Evolutionary conservation across 495 filamentous ascomycete species (phyloP).

Genomic region (Thozetella sp.): DNA sequence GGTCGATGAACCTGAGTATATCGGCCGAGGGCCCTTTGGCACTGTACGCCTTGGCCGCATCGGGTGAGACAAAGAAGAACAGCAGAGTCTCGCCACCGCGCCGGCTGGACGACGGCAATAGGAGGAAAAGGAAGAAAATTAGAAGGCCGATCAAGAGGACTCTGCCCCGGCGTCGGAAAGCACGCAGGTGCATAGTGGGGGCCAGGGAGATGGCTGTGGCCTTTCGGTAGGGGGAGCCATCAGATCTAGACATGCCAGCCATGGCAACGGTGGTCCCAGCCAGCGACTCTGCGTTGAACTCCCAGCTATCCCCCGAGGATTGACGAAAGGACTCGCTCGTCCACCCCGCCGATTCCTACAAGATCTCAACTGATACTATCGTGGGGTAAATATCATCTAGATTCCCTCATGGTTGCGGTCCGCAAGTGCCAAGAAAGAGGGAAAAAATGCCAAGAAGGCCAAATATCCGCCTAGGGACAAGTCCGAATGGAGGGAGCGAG

Average conservation of each 20-base stretch:
- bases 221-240: slow-evolving; percentile 18
- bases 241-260: not conserved
- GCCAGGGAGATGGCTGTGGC: slow-evolving; percentile 18
- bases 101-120: slow-evolving; percentile 23
- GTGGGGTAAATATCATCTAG: too few relatives aligned
- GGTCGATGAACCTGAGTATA: slow-evolving; percentile 47
- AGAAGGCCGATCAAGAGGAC: slow-evolving; percentile 28
- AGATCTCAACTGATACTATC: too few relatives aligned
- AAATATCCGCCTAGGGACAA: too few relatives aligned
- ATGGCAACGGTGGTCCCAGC: not conserved
- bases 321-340: too few relatives aligned
- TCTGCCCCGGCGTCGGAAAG: slow-evolving; percentile 36
- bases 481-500: too few relatives aligned
- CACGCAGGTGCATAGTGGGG: slow-evolving; percentile 22
- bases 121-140: slow-evolving; percentile 24
- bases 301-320: too few relatives aligned
- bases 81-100: slow-evolving; percentile 10
- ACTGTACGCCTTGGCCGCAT: slow-evolving; percentile 11
- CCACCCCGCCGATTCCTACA: too few relatives aligned
- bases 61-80: slow-evolving; percentile 25
- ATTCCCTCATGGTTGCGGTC: too few relatives aligned
- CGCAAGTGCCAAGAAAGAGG: too few relatives aligned
- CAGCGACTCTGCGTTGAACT: not conserved
- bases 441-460: too few relatives aligned
- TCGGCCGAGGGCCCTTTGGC: slow-evolving; percentile 17